Conservation (phyloP, 2,329 filamentous ascomycete species). For the Alternaria viburni region DNA sequence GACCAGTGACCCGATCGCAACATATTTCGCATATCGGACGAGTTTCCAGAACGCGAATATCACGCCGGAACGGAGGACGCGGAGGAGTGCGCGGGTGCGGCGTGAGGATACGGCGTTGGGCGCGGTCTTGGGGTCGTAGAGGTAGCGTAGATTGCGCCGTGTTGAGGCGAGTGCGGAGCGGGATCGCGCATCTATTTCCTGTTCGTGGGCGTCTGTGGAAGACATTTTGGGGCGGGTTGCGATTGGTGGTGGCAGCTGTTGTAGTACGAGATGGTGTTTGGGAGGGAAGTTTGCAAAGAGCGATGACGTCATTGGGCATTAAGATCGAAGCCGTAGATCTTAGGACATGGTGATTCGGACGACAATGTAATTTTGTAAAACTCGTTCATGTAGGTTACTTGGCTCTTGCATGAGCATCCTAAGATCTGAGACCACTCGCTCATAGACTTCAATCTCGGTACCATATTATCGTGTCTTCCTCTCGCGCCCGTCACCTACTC, state of each 20-base stretch:
- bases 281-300: background rate
- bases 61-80: conserved; percentile 45
- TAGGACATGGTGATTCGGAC: background rate
- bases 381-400: background rate
- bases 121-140: conserved; percentile 43
- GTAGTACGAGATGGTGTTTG: background rate
- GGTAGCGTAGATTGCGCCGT: conserved; percentile 44
- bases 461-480: background rate
- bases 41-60: conserved; percentile 54
- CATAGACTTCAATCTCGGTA: background rate
- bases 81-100: conserved; percentile 50
- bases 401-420: background rate
- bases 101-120: conserved; percentile 38
- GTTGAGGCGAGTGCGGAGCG: conserved; percentile 35
- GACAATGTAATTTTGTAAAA: background rate
- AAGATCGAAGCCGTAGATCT: background rate
- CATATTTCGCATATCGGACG: conserved; percentile 53
- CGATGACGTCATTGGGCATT: background rate
- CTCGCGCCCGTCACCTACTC: background rate
- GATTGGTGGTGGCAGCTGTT: background rate
- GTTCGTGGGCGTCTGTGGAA: conserved; percentile 4
- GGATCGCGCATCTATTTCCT: conserved; percentile 29
- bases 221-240: background rate
- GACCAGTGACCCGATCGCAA: conserved; percentile 49
- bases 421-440: background rate